These are phyloP conservation scores for Orbilia quercus DNA, from an alignment of 2,329 filamentous ascomycete genomes.

Conservation along the genomic window DNA sequence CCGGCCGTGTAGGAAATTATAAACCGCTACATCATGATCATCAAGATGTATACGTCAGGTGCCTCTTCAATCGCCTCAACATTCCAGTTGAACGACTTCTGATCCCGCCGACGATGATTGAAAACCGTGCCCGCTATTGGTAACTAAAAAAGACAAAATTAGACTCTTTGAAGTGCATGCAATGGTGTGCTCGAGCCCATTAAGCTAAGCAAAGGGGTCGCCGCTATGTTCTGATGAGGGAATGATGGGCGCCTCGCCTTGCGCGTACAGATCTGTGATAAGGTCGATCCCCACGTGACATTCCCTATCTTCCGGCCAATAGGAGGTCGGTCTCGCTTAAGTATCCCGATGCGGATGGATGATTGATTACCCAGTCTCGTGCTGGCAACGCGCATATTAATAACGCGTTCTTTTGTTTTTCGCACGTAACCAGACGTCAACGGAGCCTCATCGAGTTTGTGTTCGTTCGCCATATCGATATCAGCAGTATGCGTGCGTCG, in stretches of 20 bases:
- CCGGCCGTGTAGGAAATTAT: neutral
- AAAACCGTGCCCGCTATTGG: too few species aligned
- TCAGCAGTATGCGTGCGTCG: conserved; percentile 1
- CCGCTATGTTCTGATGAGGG: neutral
- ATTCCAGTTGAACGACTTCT: too few species aligned
- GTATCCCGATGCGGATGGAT: conserved; percentile 15
- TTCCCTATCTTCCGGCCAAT: conserved; percentile 39
- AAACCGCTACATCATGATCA: too few species aligned
- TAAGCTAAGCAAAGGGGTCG: neutral
- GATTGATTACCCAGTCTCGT: conserved; percentile 36
- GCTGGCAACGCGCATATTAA: conserved; percentile 31
- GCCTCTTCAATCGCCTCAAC: too few species aligned
- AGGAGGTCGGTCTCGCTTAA: conserved; percentile 21
- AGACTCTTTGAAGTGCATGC: too few species aligned
- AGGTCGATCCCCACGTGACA: conserved; percentile 37
- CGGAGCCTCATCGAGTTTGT: neutral
- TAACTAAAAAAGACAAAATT: too few species aligned
- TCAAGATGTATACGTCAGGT: too few species aligned
- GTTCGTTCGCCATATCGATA: conserved; percentile 3
- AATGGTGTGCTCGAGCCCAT: neutral
- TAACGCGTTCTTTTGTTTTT: conserved; percentile 26
- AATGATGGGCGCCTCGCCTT: neutral
- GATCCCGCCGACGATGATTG: too few species aligned
- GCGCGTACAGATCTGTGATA: neutral
- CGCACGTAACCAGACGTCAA: neutral